These are phyloP conservation scores for Yamadazyma taylorii DNA, from an alignment of 1,139 yeast genomes.

Conservation along the genomic window DNA sequence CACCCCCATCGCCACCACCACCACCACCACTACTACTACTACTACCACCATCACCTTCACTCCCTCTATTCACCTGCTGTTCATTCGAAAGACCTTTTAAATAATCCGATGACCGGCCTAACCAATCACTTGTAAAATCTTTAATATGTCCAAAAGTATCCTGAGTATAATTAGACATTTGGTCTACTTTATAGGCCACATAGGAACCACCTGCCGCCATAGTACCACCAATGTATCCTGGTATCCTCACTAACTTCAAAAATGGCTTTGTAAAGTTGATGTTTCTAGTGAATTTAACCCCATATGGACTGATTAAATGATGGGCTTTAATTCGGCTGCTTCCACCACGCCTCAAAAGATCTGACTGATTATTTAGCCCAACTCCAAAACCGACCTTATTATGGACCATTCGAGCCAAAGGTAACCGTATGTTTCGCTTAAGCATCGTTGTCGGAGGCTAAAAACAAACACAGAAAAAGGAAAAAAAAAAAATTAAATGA, in stretches of 20 bases:
- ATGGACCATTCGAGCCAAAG: background rate
- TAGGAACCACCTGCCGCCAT: slow-evolving; percentile 94
- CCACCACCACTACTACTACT: slow-evolving; percentile 19
- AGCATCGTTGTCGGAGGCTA: background rate
- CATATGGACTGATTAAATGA: background rate
- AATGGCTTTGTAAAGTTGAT: slow-evolving; percentile 49
- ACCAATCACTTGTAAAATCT: slow-evolving; percentile 52
- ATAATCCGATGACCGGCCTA: slow-evolving; percentile 46
- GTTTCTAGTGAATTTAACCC: slow-evolving; percentile 22
- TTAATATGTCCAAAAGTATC: slow-evolving; percentile 63
- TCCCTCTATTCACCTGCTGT: slow-evolving; percentile 11
- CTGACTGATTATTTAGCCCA: background rate
- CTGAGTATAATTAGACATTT: slow-evolving; percentile 70
- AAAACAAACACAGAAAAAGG: background rate
- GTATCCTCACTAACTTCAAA: slow-evolving; percentile 49
- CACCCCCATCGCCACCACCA: slow-evolving; percentile 31
- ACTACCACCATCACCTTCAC: slow-evolving; percentile 16
- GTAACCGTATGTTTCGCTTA: background rate
- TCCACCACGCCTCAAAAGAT: background rate
- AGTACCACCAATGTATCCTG: slow-evolving; percentile 86
- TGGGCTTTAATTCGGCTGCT: background rate
- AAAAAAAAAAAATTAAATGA: background rate
- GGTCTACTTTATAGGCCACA: slow-evolving; percentile 86
- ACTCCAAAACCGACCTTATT: background rate
- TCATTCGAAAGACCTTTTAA: slow-evolving; percentile 24